Evolutionary conservation across 495 filamentous ascomycete genomes (phyloP), one percentile per base, ranked within the genome.

Genomic region (Bacidia gigantensis): DNA sequence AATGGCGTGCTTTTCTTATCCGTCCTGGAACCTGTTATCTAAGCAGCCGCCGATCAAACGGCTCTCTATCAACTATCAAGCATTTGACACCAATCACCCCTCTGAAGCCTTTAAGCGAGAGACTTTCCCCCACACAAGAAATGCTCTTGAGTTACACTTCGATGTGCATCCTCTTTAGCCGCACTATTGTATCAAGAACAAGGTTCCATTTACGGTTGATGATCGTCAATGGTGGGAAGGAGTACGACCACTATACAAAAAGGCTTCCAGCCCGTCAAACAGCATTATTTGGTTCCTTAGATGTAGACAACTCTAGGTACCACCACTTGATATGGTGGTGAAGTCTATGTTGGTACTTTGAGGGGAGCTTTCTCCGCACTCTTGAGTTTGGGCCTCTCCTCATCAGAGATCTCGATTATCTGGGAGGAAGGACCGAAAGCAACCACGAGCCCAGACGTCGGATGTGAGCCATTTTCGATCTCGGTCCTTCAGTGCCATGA

Each of bases 1-100:
- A n/a, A n/a, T n/a, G n/a, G 41, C 10, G 18, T 2, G 2, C 23
- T 22, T 44, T 9, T 47, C 25, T 23, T 47, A 22, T 24, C 22
- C 11, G 44, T 22, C 18, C 18, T 5, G 29, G 7, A 47, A 1
- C 14, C 21, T 12, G 2, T 20, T 46, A 46, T 24, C 43, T 46
- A 21, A 24, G 44, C 26, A 47, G 41, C 44, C 44, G 44, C 44
- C 25, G 44, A 47, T 47, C 44, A 23, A 47, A 47, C 44, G 44
- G 20, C 44, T 35, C 29, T n/a, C n/a, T n/a, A n/a, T n/a, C n/a
- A n/a, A n/a, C 18, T 24, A 22, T 24, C 44, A 17, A 14, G 17
- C 44, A 47, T n/a, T 47, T 24, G 11, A 14, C 20, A 26, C 44
- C 44, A 47, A 47, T 47, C 44, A 47, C 14, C 22, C 18, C 14